Percentiles rank a stretch among this genome's conserved stretches.
Conservation (phyloP, 2,329 filamentous ascomycete genomes). For the Verruconis gallopava region DNA sequence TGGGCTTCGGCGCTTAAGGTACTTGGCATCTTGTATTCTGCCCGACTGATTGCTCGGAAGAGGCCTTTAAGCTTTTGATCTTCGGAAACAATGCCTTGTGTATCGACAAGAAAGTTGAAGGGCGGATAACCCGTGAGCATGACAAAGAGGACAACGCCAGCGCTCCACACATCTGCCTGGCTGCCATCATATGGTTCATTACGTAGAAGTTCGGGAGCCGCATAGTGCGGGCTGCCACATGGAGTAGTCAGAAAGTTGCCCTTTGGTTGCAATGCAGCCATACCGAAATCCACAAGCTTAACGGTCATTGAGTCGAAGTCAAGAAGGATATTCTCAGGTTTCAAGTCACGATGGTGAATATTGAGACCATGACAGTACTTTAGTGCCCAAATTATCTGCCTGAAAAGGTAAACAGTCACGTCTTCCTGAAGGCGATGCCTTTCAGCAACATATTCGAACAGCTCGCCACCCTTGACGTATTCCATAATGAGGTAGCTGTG, state of each 20-base stretch:
- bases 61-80: conserved; percentile 50
- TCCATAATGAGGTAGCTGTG: conserved; percentile 84
- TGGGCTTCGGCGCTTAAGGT: conserved; percentile 52
- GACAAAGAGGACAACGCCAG: conserved; percentile 64
- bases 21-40: conserved; percentile 33
- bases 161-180: conserved; percentile 87
- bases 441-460: conserved; percentile 74
- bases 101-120: conserved; percentile 44
- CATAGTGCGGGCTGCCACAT: conserved; percentile 94
- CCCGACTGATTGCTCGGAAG: conserved; percentile 44
- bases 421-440: conserved; percentile 64
- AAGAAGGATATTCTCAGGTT: conserved; percentile 92
- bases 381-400: conserved; percentile 84
- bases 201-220: conserved; percentile 64
- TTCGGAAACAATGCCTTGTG: conserved; percentile 28
- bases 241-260: conserved; percentile 73
- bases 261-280: conserved; percentile 82
- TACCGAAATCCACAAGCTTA: conserved; percentile 95
- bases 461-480: conserved; percentile 71
- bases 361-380: conserved; percentile 89
- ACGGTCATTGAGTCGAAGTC: conserved; percentile 57
- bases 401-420: conserved; percentile 72
- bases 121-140: conserved; percentile 74
- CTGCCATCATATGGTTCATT: conserved; percentile 60
- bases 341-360: conserved; percentile 91